Evolutionary conservation across 768 basidiomycete genomes (phyloP), one percentile per base, ranked within the genome.

Genomic region (Macrolepiota albuminosa): DNA sequence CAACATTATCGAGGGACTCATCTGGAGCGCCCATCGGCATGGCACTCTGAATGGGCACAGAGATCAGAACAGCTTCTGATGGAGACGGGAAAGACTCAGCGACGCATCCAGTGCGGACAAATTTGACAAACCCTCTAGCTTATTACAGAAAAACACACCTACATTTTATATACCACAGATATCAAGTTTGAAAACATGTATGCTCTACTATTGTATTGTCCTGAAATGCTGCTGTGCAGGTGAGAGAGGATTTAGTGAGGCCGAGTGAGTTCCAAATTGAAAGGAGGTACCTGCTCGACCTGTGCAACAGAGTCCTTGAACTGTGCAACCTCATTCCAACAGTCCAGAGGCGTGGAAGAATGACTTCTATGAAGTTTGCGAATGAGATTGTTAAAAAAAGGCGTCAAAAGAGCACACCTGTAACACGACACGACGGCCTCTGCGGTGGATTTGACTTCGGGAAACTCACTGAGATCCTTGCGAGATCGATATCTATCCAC

Each of bases 351-450:
- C 1, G 78, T 81, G 1, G 73, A 70, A 4, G 75, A 67, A 67
- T 81, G 76, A 60, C 69, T 71, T 66, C 81, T 93, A 73, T 24
- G 66, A 65, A 61, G 76, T 77, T 24, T 24, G 10, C 34, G 29
- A 53, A 56, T 31, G 31, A 64, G 11, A 46, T 59, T 29, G 6
- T 26, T n/a, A 24, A 16, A 48, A 34, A 34, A n/a, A 57, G 61
- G 3, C 49, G 31, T 54, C 21, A 46, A 61, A 16, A 34, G 14
- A 9, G 73, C 84, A 53, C 61, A 88, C 93, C 71, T 81, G 76
- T 93, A 94, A 71, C 93, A 95, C n/a, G 81, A 77, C 3, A 84
- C 77, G 37, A 93, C 80, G 24, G 81, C 83, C 62, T 85, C 80
- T 18, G 83, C 79, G 21, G 74, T 75, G n/a, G 73, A 76, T 65